Evolutionary conservation across 768 basidiomycete genomes (phyloP), one percentile per base, ranked within the genome.

Genomic region (Lactifluus hygrophoroides): DNA sequence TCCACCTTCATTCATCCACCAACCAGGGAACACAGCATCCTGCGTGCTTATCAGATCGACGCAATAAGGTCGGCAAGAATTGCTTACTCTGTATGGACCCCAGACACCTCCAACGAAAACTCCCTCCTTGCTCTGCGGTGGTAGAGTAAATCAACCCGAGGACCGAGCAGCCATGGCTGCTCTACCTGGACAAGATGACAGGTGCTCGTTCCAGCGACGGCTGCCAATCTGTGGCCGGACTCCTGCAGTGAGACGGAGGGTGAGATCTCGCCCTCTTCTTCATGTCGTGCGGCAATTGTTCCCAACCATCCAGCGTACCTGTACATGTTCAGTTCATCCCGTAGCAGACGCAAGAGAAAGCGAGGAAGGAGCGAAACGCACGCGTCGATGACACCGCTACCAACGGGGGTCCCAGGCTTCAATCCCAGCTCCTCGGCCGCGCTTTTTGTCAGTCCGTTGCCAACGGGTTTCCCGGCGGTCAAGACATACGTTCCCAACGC

Each of bases 1-100:
- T 2, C 96, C 96, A 38, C 95, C 96, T 72, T 99, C 96, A 67
- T 94, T 99, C 93, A 97, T 96, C 96, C 95, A 99, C 87, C 91
- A 94, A 17, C 86, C 92, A 43, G 85, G 85, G 73, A 97, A 94
- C 32, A 94, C 79, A 6, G 92, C 85, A 67, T 97, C 86, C 82
- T 90, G 63, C 1, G 17, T 62, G 61, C 66, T 71, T 7, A 46
- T 54, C 13, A 60, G 57, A 42, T 49, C 34, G 5, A 48, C 30
- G 19, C 32, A 42, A 61, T 6, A 23, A 19, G 19, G 54, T 42
- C n/a, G 2, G 25, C 14, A 34, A n/a, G 9, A 58, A 50, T 14
- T 10, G 23, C 68, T 65, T 57, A 84, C 86, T 73, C 80, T 87
- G 70, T 92, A 93, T 1, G 90, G 90, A 0, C 91, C 91, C 93